Evolutionary conservation across 1,139 yeast species (phyloP), one percentile per base, ranked within the genome.

Genomic region (Kurtzmaniella natalensis): DNA sequence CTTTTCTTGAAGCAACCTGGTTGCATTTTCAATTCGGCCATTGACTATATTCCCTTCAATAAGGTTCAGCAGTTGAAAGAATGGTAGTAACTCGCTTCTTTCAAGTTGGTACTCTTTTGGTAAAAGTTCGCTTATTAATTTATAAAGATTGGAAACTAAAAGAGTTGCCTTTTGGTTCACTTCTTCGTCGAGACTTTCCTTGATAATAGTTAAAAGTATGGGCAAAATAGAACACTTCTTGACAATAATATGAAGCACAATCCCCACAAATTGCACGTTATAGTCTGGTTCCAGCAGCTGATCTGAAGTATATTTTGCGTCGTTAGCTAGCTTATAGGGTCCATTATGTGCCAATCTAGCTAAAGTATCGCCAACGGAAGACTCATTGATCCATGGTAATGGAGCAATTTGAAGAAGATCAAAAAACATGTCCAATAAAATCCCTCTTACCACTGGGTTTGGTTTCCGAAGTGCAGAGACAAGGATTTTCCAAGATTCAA

Each of bases 391-490:
- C 81, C 86, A 80, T 0, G 85, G 78, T 13, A 85, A 57, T 1
- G 78, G 67, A 44, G 70, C 64, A 6, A 88, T 76, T 37, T 81
- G 58, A 25, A 88, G 63, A 3, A 85, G 60, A 48, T 85, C 89
- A 26, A 81, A 70, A 26, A 89, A 63, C 5, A 88, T 64, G 49
- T 88, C 95, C 46, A 88, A 61, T 5, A 88, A 55, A 24, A 76
- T 72, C 23, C 76, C 83, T 18, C 89, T 73, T 11, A 85, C 63
- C 18, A 64, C 57, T 2, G 70, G 55, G 16, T 75, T 66, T 1
- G 83, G 82, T 36, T 79, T 76, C 19, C 66, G 64, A 35, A 89
- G 59, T 50, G 89, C 81, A 25, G 70, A 62, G 2, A 89, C 60
- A 24, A 92, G 61, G 37, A 78, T 77, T 29, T 61, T 62, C 14